Percentiles rank a stretch among this genome's conserved stretches.
These are phyloP conservation scores for Candida smagusa DNA, from an alignment of 1,139 yeast species.

Conservation along the genomic window DNA sequence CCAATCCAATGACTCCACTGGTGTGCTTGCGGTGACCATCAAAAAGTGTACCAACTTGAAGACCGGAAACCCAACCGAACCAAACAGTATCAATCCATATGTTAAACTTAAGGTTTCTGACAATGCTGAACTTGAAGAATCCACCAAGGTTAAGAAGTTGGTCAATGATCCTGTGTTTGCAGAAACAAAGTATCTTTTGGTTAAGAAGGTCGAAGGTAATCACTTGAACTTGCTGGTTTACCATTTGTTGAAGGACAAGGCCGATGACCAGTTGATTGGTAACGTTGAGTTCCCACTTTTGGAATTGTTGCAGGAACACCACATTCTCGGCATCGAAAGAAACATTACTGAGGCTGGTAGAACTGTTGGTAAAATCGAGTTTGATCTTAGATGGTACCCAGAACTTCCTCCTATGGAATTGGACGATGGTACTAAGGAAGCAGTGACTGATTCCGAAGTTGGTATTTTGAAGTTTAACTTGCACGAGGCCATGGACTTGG, in stretches of 20 bases:
- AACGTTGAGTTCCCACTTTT: conserved; percentile 52
- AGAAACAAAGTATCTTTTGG: conserved; percentile 61
- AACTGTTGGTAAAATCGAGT: conserved; percentile 56
- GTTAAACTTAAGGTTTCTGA: conserved; percentile 47
- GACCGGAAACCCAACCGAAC: conserved; percentile 35
- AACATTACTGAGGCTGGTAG: conserved; percentile 50
- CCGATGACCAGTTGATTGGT: conserved; percentile 57
- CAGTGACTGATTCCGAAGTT: conserved; percentile 54
- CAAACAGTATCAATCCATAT: conserved; percentile 57
- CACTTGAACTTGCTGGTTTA: conserved; percentile 50
- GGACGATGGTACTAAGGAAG: conserved; percentile 50
- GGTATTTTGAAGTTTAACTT: conserved; percentile 72
- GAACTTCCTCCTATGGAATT: conserved; percentile 44
- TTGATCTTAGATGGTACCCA: conserved; percentile 65
- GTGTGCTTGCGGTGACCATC: conserved; percentile 63
- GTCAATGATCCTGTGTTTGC: conserved; percentile 60
- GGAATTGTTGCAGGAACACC: conserved; percentile 56
- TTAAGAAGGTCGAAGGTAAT: conserved; percentile 56
- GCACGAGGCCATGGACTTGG: conserved; percentile 71
- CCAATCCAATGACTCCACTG: conserved; percentile 62
- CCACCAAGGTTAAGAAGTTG: conserved; percentile 55
- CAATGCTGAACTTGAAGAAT: conserved; percentile 41
- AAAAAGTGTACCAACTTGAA: conserved; percentile 51
- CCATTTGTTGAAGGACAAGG: conserved; percentile 49
- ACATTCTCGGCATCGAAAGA: conserved; percentile 27